Base-by-base conservation (phyloP, 202 grass and related monocot genomes). In the Sporobolus alterniflorus region DNA sequence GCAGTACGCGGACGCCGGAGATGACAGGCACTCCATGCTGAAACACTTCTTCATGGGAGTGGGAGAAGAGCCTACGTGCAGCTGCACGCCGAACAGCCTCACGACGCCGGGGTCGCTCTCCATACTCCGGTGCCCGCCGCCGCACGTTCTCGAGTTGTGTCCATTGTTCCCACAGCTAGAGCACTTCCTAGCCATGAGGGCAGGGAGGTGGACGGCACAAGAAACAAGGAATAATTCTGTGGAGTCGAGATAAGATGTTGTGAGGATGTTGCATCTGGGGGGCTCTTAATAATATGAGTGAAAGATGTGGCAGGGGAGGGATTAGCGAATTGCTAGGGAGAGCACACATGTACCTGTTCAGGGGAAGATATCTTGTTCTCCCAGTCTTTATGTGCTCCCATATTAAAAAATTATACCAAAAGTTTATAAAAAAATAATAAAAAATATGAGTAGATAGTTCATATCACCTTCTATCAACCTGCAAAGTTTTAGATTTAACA, bases 101-200 rank as follows among this genome's bases (percentile, higher is more conserved):
- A 98, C 81, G 55, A 25, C 55, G 28, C 44, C 46, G 44, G 34
- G 28, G 40, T 31, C 31, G 17, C 26, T 30, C 46, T 80, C 43
- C 5, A 32, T 1, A 36, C 63, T 56, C 34, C 71, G 25, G 31
- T 80, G 73, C 21, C 21, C 21, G 0, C 85, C 69, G n/a, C 36
- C 55, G 85, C 93, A 95, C 24, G 93, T 95, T 77, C 93, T 95
- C 11, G 93, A 95, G 82, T 97, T 97, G 85, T 97, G 94, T 47
- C 91, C 94, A 90, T 91, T 94, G 78, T 90, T 91, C 12, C 94
- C 94, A 81, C 94, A 94, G 73, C 80, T 93, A 26, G 91, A 94
- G 82, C 94, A 97, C 76, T 94, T 97, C 87, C 91, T 90, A 61
- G 85, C 87, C 94, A 97, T 97, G 76, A 63, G 6, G 15, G 61